phyloP scores from a whole-genome alignment of 768 basidiomycete genomes.

The Amanita subjunquillea region DNA sequence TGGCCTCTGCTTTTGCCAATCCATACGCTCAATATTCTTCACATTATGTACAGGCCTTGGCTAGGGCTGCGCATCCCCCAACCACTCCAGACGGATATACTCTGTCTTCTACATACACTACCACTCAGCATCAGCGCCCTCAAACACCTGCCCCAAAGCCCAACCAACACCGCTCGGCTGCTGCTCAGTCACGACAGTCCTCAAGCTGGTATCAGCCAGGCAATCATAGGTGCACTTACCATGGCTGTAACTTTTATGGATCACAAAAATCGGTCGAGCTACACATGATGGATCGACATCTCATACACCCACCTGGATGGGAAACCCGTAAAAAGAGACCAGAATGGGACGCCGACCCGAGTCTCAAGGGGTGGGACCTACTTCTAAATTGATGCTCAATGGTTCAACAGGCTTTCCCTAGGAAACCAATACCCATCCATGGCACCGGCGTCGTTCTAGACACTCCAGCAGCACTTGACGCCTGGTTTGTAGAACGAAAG shows the following conservation, averaged over 20 bases:
- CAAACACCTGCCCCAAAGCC: neutral
- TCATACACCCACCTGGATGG: conserved; percentile 74
- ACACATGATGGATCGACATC: conserved; percentile 88
- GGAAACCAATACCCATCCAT: conserved; percentile 64
- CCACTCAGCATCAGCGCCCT: neutral
- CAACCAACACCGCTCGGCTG: neutral
- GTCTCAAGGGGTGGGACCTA: conserved; percentile 56
- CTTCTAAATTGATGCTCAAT: neutral
- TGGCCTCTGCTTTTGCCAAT: conserved; percentile 1
- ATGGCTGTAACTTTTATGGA: conserved; percentile 58
- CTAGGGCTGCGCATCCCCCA: conserved; percentile 19
- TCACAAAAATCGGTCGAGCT: conserved; percentile 62
- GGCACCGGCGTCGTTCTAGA: conserved; percentile 74
- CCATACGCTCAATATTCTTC: conserved; percentile 26
- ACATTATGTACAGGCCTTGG: conserved; percentile 49
- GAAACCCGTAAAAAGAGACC: conserved; percentile 33
- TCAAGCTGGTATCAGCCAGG: conserved; percentile 56
- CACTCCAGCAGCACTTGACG: conserved; percentile 70
- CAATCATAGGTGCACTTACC: conserved; percentile 45
- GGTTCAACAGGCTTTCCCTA: conserved; percentile 15
- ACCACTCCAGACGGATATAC: conserved; percentile 17
- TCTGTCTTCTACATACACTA: neutral
- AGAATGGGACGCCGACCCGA: conserved; percentile 80
- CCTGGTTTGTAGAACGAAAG: conserved; percentile 86
- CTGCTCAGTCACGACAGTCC: neutral